Base-by-base conservation (phyloP, 2,329 filamentous ascomycete species). In the Graphiopsis chlorocephala region DNA sequence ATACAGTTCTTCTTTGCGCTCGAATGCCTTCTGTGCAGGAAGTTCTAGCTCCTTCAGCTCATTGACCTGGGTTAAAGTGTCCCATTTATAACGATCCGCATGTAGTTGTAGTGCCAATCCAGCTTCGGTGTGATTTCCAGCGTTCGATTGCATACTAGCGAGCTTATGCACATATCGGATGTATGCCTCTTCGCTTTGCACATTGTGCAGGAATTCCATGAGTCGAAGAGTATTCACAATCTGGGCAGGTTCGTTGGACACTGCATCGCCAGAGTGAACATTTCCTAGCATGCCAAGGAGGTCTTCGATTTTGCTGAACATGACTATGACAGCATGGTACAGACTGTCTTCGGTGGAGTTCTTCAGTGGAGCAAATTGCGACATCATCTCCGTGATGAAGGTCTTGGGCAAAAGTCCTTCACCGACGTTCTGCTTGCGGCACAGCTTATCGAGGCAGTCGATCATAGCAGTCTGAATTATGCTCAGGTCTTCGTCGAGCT, bases 151-250 rank as follows among this genome's bases (percentile, higher is more conserved):
- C 14, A 95, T 82, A 45, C 87, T 82, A 2, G 93, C 91, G 23
- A 98, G 84, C 76, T 97, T 93, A 74, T 98, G 94, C 15, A 98
- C 93, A 72, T 98, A 97, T 69, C 93, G 90, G 68, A 97, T 90
- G 77, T 97, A 98, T 64, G 97, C 97, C 72, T 97, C 93, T 75
- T 97, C 93, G 74, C 96, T 96, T 70, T 96, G 91, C 90, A 97
- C 96, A 74, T 97, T 93, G 69, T 93, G 90, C 71, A 98, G 84
- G 78, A 97, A 98, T 71, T 97, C 92, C 93, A 98, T 97, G 28
- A 98, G 82, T 64, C 92, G 88, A 60, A 98, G 81, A 0, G 92
- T 92, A 76, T 97, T 93, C 77, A 97, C 91, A 68, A 96, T 90
- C 66, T 91, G 87, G 8, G 90, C 90, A 1, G 91, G 88, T 73